Evolutionary conservation across 2,329 filamentous ascomycete genomes (phyloP).

Genomic region (Tolypocladium pustulatum): DNA sequence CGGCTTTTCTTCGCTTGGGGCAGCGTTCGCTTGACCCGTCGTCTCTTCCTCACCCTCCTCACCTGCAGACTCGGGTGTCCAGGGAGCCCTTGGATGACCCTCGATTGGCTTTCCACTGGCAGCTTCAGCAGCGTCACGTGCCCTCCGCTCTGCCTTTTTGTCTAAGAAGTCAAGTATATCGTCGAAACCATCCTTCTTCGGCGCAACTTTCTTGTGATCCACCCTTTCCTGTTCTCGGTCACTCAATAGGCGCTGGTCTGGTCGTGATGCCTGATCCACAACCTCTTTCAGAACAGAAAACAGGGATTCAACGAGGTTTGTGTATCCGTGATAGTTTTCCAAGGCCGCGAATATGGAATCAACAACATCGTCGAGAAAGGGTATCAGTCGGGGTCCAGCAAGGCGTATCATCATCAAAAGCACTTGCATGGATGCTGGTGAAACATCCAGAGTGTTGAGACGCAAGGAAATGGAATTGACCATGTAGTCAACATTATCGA

Average conservation of each 20-base stretch:
- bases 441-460: slow-evolving; percentile 85
- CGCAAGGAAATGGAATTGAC: slow-evolving; percentile 85
- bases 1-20: slow-evolving; percentile 37
- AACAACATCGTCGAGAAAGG: slow-evolving; percentile 85
- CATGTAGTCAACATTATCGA: slow-evolving; percentile 92
- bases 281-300: slow-evolving; percentile 77
- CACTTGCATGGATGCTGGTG: slow-evolving; percentile 82
- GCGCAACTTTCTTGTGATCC: slow-evolving; percentile 31
- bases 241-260: slow-evolving; percentile 36
- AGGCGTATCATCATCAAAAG: slow-evolving; percentile 89
- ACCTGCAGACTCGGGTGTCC: slow-evolving; percentile 21
- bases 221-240: slow-evolving; percentile 22
- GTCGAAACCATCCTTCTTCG: slow-evolving; percentile 24
- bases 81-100: slow-evolving; percentile 23
- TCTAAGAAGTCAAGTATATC: slow-evolving; percentile 49
- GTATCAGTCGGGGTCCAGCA: slow-evolving; percentile 69
- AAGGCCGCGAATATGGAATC: slow-evolving; percentile 84
- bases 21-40: slow-evolving; percentile 22
- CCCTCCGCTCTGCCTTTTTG: slow-evolving; percentile 32
- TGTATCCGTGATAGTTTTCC: slow-evolving; percentile 93
- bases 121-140: slow-evolving; percentile 25
- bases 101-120: slow-evolving; percentile 13
- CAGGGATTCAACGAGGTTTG: slow-evolving; percentile 70
- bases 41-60: slow-evolving; percentile 24
- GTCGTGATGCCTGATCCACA: slow-evolving; percentile 68